phyloP scores from a whole-genome alignment of 2,329 filamentous ascomycete species.

The Xylaria sp. region DNA sequence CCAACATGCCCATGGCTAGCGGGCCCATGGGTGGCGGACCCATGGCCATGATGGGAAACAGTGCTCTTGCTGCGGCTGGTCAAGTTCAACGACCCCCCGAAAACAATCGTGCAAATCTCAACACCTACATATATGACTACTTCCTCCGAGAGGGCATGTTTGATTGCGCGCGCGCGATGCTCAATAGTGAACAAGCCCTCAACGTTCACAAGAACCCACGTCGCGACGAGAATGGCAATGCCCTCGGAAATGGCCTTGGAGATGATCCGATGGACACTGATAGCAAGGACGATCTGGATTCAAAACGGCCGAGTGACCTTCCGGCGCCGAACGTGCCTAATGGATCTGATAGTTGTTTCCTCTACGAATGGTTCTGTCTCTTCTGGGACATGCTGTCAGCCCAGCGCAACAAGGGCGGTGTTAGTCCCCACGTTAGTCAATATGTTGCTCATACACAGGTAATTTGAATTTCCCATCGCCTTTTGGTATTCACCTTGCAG shows the following conservation, averaged over 20 bases:
- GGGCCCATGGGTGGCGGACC: conserved; percentile 70
- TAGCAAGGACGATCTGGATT: conserved; percentile 78
- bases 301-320: conserved; percentile 81
- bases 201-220: conserved; percentile 76
- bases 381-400: conserved; percentile 97
- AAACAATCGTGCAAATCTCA: conserved; percentile 69
- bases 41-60: conserved; percentile 75
- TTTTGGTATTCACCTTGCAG: conserved; percentile 27
- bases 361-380: conserved; percentile 97
- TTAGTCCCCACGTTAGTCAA: conserved; percentile 72
- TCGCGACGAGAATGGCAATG: conserved; percentile 74
- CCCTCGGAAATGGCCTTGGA: conserved; percentile 73
- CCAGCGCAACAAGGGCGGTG: conserved; percentile 74
- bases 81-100: conserved; percentile 51
- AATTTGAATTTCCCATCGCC: conserved; percentile 51
- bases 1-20: conserved; percentile 74
- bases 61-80: conserved; percentile 52
- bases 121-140: conserved; percentile 92
- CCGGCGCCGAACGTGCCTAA: conserved; percentile 77
- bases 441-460: conserved; percentile 89
- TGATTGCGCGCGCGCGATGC: conserved; percentile 81
- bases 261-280: conserved; percentile 87
- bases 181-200: conserved; percentile 73
- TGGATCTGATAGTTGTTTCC: conserved; percentile 78
- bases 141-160: conserved; percentile 87